These are phyloP conservation scores for Arthroderma sp. DNA, from an alignment of 2,329 filamentous ascomycete genomes.

Conservation along the genomic window DNA sequence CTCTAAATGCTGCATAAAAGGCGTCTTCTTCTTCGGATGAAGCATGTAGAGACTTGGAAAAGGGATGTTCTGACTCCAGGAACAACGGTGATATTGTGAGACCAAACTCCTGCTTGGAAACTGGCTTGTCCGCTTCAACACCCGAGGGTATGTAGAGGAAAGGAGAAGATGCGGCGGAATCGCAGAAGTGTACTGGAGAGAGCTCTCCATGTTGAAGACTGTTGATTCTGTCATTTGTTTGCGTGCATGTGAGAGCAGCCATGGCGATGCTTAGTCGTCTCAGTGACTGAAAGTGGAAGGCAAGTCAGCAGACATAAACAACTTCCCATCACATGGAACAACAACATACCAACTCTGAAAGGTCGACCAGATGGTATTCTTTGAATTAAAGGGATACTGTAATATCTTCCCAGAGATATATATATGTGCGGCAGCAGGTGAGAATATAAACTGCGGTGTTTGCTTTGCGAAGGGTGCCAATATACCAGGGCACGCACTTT, in stretches of 20 bases:
- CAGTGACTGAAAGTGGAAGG: neutral
- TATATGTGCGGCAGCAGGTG: too few relatives aligned
- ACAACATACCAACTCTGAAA: too few relatives aligned
- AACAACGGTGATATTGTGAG: constrained; percentile 7
- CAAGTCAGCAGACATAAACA: neutral
- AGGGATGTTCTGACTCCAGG: neutral
- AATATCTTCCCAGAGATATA: too few relatives aligned
- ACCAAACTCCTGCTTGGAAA: constrained; percentile 1
- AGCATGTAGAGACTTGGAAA: neutral
- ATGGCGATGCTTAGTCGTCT: constrained; percentile 4
- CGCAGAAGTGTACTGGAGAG: constrained; percentile 3
- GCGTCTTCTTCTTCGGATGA: constrained; percentile 6
- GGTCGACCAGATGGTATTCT: too few relatives aligned
- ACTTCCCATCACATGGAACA: too few relatives aligned
- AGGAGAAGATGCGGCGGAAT: constrained; percentile 3
- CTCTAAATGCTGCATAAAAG: constrained; percentile 13
- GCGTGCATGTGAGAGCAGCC: constrained; percentile 11
- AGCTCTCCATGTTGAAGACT: constrained; percentile 1
- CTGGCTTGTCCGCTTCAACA: neutral
- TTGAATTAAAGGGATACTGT: too few relatives aligned
- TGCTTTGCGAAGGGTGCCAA: too few relatives aligned
- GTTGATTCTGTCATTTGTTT: constrained; percentile 1
- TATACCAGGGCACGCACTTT: too few relatives aligned
- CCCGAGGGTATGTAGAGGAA: constrained; percentile 8
- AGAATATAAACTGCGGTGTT: too few relatives aligned